phyloP scores from a whole-genome alignment of 306 rosid species.

The Prunus mume region DNA sequence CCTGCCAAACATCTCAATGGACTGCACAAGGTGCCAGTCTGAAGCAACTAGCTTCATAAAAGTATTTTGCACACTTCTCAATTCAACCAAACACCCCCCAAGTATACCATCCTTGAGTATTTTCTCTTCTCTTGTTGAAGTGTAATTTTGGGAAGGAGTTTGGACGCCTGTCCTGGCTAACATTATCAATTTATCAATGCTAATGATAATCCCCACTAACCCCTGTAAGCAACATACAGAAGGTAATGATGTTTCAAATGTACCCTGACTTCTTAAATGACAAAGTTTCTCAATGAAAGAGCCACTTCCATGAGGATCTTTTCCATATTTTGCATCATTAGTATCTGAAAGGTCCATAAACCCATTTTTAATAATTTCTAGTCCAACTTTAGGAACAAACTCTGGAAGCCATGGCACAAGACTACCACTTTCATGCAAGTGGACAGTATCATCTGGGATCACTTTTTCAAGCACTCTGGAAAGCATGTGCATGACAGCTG shows the following conservation, averaged over 20 bases:
- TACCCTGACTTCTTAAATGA: constrained; percentile 57
- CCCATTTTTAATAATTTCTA: constrained; percentile 59
- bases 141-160: constrained; percentile 37
- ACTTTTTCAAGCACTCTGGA: constrained; percentile 65
- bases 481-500: constrained; percentile 72
- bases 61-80: constrained; percentile 49
- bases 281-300: constrained; percentile 62
- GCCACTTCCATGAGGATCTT: constrained; percentile 31
- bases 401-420: constrained; percentile 87
- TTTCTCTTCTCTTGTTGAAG: constrained; percentile 58
- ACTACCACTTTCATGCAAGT: constrained; percentile 33
- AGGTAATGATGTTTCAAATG: constrained; percentile 68
- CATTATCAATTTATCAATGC: constrained; percentile 60
- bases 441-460: constrained; percentile 47
- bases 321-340: constrained; percentile 28
- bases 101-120: constrained; percentile 69
- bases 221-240: constrained; percentile 74
- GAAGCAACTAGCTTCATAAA: constrained; percentile 56
- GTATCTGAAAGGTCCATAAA: constrained; percentile 43
- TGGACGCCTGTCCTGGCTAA: constrained; percentile 51
- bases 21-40: constrained; percentile 50
- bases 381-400: constrained; percentile 87
- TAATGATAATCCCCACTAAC: constrained; percentile 40
- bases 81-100: constrained; percentile 44
- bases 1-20: constrained; percentile 77